Conservation (phyloP, 2,329 filamentous ascomycete genomes). For the Fusarium sarcochroum region DNA sequence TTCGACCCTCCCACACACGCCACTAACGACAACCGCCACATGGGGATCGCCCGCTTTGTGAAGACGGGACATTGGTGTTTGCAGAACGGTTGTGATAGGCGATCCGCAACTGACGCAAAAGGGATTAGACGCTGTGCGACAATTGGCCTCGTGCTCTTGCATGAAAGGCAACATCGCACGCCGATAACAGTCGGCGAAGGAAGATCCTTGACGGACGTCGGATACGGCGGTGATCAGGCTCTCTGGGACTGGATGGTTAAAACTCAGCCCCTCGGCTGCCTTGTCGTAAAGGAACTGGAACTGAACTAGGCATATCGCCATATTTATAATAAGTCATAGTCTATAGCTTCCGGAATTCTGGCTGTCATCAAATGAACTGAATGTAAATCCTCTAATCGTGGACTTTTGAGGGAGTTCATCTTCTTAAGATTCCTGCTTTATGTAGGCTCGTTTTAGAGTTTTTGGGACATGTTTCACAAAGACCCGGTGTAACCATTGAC, state of each 20-base stretch:
- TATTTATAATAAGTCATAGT: background rate
- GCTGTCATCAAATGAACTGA: background rate
- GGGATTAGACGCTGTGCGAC: slow-evolving; percentile 12
- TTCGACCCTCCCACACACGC: no score
- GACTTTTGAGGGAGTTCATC: background rate
- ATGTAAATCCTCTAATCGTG: slow-evolving; percentile 6
- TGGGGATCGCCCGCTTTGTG: no score
- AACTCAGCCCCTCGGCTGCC: slow-evolving; percentile 4
- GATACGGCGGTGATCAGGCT: slow-evolving; percentile 14
- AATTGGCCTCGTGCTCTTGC: slow-evolving; percentile 14
- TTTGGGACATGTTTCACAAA: background rate
- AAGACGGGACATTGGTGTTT: no score
- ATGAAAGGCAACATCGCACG: slow-evolving; percentile 10
- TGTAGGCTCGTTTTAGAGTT: background rate
- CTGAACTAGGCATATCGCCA: slow-evolving; percentile 3
- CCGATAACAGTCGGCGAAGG: background rate
- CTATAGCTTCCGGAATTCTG: background rate
- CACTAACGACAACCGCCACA: no score
- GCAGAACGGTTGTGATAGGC: slow-evolving; percentile 13
- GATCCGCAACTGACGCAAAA: slow-evolving; percentile 14
- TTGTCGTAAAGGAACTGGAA: slow-evolving; percentile 9
- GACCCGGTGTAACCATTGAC: background rate
- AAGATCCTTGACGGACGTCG: slow-evolving; percentile 7
- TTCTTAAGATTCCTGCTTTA: background rate
- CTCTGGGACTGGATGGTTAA: slow-evolving; percentile 3